Conservation (phyloP, 768 basidiomycete species). For the Leucocoprinus sp. region DNA sequence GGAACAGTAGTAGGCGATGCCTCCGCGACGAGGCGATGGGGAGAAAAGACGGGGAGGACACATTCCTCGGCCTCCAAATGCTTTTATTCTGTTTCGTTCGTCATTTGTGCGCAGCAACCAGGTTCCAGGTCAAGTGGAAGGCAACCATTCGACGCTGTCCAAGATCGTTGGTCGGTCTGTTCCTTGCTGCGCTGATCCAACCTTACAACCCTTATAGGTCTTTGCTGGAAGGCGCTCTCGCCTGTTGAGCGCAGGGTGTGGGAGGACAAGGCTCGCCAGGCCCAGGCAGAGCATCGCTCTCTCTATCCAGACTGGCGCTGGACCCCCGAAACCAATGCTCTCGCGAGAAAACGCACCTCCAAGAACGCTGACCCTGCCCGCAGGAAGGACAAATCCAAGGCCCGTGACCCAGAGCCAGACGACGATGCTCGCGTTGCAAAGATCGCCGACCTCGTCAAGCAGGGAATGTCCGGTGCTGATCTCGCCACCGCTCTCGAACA, state of each 20-base stretch:
- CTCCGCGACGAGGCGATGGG: slow-evolving; percentile 5
- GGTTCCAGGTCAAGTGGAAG: slow-evolving; percentile 70
- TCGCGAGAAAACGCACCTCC: slow-evolving; percentile 30
- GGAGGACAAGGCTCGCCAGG: slow-evolving; percentile 67
- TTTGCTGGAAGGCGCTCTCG: slow-evolving; percentile 67
- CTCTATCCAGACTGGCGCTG: slow-evolving; percentile 82
- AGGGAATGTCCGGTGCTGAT: slow-evolving; percentile 57
- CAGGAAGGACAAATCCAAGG: slow-evolving; percentile 16
- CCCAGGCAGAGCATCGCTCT: slow-evolving; percentile 65
- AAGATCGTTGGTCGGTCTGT: slow-evolving; percentile 62
- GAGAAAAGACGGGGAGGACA: slow-evolving; percentile 22
- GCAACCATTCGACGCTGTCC: slow-evolving; percentile 70
- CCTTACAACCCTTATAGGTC: slow-evolving; percentile 33
- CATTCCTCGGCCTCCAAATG: slow-evolving; percentile 79
- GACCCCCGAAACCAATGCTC: slow-evolving; percentile 48
- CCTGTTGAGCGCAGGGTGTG: slow-evolving; percentile 61
- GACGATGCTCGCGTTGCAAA: slow-evolving; percentile 54
- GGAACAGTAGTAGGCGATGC: neutral
- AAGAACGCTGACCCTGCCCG: slow-evolving; percentile 15
- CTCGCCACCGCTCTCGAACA: slow-evolving; percentile 56
- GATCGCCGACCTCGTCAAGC: slow-evolving; percentile 58
- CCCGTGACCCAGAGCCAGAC: slow-evolving; percentile 12
- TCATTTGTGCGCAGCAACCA: slow-evolving; percentile 69
- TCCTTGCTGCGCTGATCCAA: slow-evolving; percentile 5
- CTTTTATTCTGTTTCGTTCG: slow-evolving; percentile 79